Percentiles rank a stretch among this genome's conserved stretches.
Evolutionary conservation across 1,139 yeast species (phyloP).

Genomic region (Pichia sp.): DNA sequence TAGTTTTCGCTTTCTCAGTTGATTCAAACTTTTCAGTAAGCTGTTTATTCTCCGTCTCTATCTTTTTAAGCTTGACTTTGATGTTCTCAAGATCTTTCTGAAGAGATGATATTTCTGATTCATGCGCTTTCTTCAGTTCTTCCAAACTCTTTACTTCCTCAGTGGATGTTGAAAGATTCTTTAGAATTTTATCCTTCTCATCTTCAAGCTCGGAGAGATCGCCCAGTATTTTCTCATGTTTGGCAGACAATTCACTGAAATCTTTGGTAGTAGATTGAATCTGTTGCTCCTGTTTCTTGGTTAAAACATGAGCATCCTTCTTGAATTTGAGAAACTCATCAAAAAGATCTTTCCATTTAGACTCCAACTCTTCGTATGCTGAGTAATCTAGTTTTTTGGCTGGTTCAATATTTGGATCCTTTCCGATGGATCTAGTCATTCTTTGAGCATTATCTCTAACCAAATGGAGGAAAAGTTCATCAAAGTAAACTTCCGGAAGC

Average conservation of each 20-base stretch:
- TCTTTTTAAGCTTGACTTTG: slow-evolving; percentile 23
- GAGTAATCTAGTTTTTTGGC: slow-evolving; percentile 60
- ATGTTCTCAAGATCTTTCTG: slow-evolving; percentile 27
- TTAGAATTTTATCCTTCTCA: slow-evolving; percentile 14
- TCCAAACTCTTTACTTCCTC: slow-evolving; percentile 16
- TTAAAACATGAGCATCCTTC: slow-evolving; percentile 24
- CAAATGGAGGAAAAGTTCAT: slow-evolving; percentile 52
- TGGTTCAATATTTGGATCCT: slow-evolving; percentile 71
- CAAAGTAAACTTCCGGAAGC: slow-evolving; percentile 75
- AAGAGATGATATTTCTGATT: slow-evolving; percentile 17
- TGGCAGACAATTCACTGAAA: slow-evolving; percentile 17
- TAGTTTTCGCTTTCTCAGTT: slow-evolving; percentile 45
- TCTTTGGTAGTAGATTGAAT: slow-evolving; percentile 23
- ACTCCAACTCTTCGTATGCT: slow-evolving; percentile 57
- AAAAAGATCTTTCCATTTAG: slow-evolving; percentile 30
- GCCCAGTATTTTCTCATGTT: slow-evolving; percentile 14
- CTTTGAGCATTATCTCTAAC: slow-evolving; percentile 66
- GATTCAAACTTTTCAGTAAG: slow-evolving; percentile 34
- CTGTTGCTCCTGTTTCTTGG: slow-evolving; percentile 17
- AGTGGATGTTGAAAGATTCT: slow-evolving; percentile 14
- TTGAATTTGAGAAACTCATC: slow-evolving; percentile 30
- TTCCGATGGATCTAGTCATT: slow-evolving; percentile 62
- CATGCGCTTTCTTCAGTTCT: slow-evolving; percentile 16
- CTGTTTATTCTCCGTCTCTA: slow-evolving; percentile 31
- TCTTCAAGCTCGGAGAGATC: slow-evolving; percentile 15